A percentile compares a stretch with the other conserved stretches of the same genome.
phyloP scores from a whole-genome alignment of 2,329 filamentous ascomycete genomes.

The Furcasterigmium sp. region DNA sequence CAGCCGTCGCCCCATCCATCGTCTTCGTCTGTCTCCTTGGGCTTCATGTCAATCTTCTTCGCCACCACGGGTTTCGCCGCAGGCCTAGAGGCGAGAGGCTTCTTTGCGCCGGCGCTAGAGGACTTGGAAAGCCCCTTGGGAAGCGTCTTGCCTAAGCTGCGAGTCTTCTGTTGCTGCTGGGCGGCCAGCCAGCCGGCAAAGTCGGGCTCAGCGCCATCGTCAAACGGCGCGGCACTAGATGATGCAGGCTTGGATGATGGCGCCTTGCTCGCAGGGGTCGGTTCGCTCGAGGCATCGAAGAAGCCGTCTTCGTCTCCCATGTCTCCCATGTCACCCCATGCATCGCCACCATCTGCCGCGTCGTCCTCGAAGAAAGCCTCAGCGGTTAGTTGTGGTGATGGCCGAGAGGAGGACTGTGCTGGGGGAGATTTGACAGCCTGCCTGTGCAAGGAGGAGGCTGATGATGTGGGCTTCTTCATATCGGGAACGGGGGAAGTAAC shows the following conservation, averaged over 20 bases:
- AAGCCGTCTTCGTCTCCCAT: constrained; percentile 36
- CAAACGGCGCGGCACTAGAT: constrained; percentile 51
- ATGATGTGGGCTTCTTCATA: constrained; percentile 35
- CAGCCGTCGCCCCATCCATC: constrained; percentile 65
- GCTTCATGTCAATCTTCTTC: constrained; percentile 68
- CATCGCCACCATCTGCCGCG: constrained; percentile 60
- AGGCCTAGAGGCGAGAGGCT: constrained; percentile 27
- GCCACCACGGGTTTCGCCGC: constrained; percentile 36
- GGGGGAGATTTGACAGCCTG: constrained; percentile 54
- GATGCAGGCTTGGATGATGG: constrained; percentile 24
- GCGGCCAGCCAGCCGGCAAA: constrained; percentile 94
- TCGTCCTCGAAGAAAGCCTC: constrained; percentile 51
- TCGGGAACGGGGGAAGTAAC: constrained; percentile 33
- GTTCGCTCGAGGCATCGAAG: constrained; percentile 36
- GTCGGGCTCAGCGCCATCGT: constrained; percentile 85
- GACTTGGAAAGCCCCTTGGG: constrained; percentile 79
- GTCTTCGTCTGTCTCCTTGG: constrained; percentile 52
- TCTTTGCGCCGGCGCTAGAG: constrained; percentile 30
- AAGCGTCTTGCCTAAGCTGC: constrained; percentile 52
- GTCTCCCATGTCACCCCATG: constrained; percentile 70
- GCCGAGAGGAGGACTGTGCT: constrained; percentile 37
- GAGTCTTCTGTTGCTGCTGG: constrained; percentile 71
- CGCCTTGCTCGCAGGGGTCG: constrained; percentile 14
- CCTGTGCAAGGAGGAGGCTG: constrained; percentile 55
- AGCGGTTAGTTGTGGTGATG: constrained; percentile 40